Evolutionary conservation across 768 basidiomycete species (phyloP).

Genomic region (Russula ochroleuca): DNA sequence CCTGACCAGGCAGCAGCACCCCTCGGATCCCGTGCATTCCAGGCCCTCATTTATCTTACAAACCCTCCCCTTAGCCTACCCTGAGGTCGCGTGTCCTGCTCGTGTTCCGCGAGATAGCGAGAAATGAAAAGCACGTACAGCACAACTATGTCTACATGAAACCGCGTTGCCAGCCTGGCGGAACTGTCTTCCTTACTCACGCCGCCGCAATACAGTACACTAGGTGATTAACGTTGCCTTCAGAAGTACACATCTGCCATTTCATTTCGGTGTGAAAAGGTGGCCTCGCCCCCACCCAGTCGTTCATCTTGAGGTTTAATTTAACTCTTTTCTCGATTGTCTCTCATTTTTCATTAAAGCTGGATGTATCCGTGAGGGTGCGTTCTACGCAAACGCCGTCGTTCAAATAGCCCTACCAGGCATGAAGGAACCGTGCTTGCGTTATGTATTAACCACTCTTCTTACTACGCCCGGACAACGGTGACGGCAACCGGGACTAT

Average conservation of each 20-base stretch:
- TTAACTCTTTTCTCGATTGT: not conserved
- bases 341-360: not conserved
- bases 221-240: slow-evolving; percentile 10
- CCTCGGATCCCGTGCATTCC: slow-evolving; percentile 1
- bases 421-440: no score
- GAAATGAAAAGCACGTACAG: slow-evolving; percentile 13
- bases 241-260: not conserved
- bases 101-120: slow-evolving; percentile 14
- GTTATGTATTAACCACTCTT: no score
- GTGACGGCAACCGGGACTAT: not conserved
- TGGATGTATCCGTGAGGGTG: not conserved
- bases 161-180: slow-evolving; percentile 9
- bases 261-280: slow-evolving; percentile 14
- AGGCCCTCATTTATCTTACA: slow-evolving; percentile 13
- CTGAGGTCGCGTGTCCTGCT: slow-evolving; percentile 15
- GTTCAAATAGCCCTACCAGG: no score
- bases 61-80: not conserved
- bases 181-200: not conserved
- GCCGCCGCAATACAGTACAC: not conserved
- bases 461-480: not conserved
- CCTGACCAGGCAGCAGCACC: not conserved
- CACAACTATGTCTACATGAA: not conserved
- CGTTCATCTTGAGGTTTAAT: not conserved
- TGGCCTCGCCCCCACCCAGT: not conserved
- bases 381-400: no score